Conservation (phyloP, 306 rosid genomes). For the Boehmeria nivea region DNA sequence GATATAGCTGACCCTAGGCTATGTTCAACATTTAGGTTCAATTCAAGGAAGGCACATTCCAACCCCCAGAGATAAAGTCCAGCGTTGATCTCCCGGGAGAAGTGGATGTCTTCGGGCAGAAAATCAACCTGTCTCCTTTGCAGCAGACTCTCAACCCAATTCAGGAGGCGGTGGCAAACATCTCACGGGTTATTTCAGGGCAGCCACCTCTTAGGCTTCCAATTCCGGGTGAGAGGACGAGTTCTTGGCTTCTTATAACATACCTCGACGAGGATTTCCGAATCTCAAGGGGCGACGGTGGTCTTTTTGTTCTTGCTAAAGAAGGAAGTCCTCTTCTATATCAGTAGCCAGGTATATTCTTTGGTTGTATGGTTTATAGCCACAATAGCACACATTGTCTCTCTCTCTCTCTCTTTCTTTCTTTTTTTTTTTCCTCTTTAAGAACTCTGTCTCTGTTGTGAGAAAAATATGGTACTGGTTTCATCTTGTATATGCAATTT, state of each 20-base stretch:
- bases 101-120: constrained; percentile 71
- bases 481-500: constrained; percentile 12
- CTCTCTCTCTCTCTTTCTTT: background rate
- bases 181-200: constrained; percentile 67
- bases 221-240: constrained; percentile 79
- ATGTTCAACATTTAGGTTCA: constrained; percentile 49
- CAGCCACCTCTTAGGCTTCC: constrained; percentile 78
- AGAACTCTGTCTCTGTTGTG: background rate
- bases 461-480: constrained; percentile 13
- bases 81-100: constrained; percentile 65
- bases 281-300: constrained; percentile 95
- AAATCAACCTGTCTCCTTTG: constrained; percentile 51
- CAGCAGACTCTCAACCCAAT: constrained; percentile 66
- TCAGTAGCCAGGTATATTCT: constrained; percentile 30
- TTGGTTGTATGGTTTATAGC: background rate
- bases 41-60: constrained; percentile 79
- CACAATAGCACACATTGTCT: background rate
- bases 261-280: constrained; percentile 80
- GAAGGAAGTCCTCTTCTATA: constrained; percentile 78
- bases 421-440: background rate
- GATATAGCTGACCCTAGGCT: constrained; percentile 19
- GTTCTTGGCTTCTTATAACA: constrained; percentile 83
- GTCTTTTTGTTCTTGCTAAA: constrained; percentile 78
- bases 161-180: constrained; percentile 50
- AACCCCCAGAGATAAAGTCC: constrained; percentile 82